phyloP scores from a whole-genome alignment of 306 rosid genomes.

The Cucumis cinereus region DNA sequence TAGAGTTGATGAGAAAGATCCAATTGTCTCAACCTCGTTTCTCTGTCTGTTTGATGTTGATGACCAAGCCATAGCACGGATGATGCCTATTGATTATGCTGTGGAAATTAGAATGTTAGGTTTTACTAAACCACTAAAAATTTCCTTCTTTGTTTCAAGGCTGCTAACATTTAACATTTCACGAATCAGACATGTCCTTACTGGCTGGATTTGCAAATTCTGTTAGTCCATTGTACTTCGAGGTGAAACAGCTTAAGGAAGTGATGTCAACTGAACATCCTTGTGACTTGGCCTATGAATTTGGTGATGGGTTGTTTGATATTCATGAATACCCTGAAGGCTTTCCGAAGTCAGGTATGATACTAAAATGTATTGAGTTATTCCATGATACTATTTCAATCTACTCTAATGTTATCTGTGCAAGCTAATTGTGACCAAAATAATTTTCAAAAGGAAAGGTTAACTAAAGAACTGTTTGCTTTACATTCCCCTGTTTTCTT shows the following conservation, averaged over 20 bases:
- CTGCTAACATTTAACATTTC: background rate
- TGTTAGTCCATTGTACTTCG: conserved; percentile 55
- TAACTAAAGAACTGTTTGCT: background rate
- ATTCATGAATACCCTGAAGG: conserved; percentile 54
- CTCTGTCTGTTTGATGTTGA: background rate
- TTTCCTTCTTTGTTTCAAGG: background rate
- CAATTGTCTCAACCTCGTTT: background rate
- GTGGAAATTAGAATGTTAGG: background rate
- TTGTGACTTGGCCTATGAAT: conserved; percentile 74
- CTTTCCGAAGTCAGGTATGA: conserved; percentile 60
- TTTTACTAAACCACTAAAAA: background rate
- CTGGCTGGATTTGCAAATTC: conserved; percentile 42
- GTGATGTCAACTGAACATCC: conserved; percentile 92
- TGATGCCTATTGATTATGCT: background rate
- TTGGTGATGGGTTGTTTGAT: conserved; percentile 62
- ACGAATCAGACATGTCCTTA: conserved; percentile 44
- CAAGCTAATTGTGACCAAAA: background rate
- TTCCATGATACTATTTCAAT: background rate
- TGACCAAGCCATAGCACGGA: background rate
- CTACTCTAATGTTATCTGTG: background rate
- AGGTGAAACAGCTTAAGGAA: conserved; percentile 47
- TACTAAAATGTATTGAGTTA: background rate
- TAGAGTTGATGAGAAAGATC: background rate
- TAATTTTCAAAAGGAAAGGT: background rate
- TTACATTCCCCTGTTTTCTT: background rate